These are phyloP conservation scores for Extremus antarcticus DNA, from an alignment of 495 filamentous ascomycete genomes.

Conservation along the genomic window DNA sequence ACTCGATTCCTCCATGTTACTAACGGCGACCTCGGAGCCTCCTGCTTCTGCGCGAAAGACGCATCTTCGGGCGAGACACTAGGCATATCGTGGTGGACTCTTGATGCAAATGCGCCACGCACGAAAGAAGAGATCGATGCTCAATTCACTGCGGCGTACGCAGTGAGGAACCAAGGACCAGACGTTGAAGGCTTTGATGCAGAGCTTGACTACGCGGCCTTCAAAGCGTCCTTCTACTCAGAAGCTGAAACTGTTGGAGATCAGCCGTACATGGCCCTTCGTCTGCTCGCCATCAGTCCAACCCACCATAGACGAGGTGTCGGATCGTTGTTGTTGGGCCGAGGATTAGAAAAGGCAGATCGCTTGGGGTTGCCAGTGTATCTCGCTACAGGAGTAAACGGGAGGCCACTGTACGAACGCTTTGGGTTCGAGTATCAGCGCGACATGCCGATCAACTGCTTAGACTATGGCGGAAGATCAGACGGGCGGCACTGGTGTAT, in stretches of 20 bases:
- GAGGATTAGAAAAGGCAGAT: constrained; percentile 12
- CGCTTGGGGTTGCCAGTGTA: constrained; percentile 8
- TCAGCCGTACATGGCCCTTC: not conserved
- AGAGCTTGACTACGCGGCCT: not conserved
- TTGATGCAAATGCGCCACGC: not conserved
- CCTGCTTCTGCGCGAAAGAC: constrained; percentile 11
- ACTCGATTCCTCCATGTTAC: not conserved
- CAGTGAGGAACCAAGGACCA: not conserved
- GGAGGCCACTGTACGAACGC: constrained; percentile 17
- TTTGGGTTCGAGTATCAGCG: constrained; percentile 11
- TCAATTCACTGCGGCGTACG: not conserved
- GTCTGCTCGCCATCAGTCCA: constrained; percentile 6
- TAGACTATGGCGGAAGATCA: constrained; percentile 14
- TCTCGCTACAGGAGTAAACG: constrained; percentile 3
- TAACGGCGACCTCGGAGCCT: constrained; percentile 3
- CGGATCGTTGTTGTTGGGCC: constrained; percentile 4
- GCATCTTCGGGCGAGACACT: constrained; percentile 4
- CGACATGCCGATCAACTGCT: constrained; percentile 6
- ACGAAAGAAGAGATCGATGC: constrained; percentile 1
- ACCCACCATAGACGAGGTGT: constrained; percentile 10
- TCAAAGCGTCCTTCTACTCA: not conserved
- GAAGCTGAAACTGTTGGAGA: constrained; percentile 2
- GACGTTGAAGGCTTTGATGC: constrained; percentile 1
- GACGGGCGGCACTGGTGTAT: constrained; percentile 10
- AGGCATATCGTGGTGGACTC: constrained; percentile 4